Base-by-base conservation (phyloP, 208 protist species). In the Trypanosoma grayi region DNA sequence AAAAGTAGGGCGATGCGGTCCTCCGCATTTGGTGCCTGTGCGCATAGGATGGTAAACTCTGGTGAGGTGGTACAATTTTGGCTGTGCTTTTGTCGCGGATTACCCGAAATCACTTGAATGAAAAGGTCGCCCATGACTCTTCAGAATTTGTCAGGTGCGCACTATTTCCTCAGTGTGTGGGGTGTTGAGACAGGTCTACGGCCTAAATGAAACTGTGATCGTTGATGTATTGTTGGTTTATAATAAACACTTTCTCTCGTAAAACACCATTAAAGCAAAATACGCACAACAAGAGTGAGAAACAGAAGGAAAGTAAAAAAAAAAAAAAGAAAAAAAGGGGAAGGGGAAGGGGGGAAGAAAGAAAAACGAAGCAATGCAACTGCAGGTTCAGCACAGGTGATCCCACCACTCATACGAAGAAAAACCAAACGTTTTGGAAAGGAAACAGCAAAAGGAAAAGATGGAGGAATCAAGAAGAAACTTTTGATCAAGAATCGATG, bases 11-110 rank as follows among this genome's bases (percentile, higher is more conserved):
- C 52, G 27, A 93, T 79, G 22, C 85, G 78, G 39, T 83, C 75
- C 56, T 77, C 73, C 22, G 66, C 58, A 9, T 75, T 61, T 28
- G 80, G 85, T 25, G 73, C 77, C 58, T 92, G 83, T 27, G 78
- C 82, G 46, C 83, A 89, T 33, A 95, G 60, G 68, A 93, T 88
- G 13, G 81, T 92, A 71, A 90, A 95, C 68, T 90, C 73, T 31
- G 89, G 73, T 11, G 75, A 72, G 41, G 46, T 69, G 20, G 74
- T 52, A 6, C 61, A 52, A 43, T 80, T 60, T 13, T 63, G 7
- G 13, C 62, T 47, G n/a, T 89, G 56, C 22, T 73, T 60, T 62
- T 91, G 77, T 69, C 84, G 70, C 22, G 88, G 88, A 25, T 58
- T 59, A 4, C 83, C 84, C 31, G 41, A 75, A 20, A 90, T 74